Evolutionary conservation across 305 asterid species (phyloP).

Genomic region (Fraxinus ornus): DNA sequence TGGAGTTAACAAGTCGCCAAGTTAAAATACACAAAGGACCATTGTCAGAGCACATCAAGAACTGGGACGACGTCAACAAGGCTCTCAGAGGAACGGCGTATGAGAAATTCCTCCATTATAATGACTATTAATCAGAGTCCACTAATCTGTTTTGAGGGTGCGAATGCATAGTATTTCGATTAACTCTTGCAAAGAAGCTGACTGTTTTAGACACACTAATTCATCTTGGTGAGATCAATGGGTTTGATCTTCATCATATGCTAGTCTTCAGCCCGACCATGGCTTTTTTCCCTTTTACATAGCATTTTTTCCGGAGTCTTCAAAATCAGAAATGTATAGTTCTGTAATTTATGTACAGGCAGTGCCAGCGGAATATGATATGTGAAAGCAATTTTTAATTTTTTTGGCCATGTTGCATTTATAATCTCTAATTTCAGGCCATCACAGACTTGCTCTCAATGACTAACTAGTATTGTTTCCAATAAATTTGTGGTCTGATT

Average conservation of each 20-base stretch:
- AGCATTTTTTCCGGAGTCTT: neutral
- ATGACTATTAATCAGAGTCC: slow-evolving; percentile 31
- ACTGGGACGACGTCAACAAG: slow-evolving; percentile 67
- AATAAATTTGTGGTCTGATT: neutral
- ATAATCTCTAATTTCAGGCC: neutral
- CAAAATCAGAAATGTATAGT: slow-evolving; percentile 18
- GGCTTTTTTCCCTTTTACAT: neutral
- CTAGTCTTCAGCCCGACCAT: neutral
- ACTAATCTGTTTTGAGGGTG: slow-evolving; percentile 6
- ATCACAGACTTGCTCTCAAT: neutral
- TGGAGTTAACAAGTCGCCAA: slow-evolving; percentile 67
- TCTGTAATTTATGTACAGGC: slow-evolving; percentile 19
- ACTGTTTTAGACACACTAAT: neutral
- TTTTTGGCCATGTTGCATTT: neutral
- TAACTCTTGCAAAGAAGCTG: neutral
- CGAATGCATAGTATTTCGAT: slow-evolving; percentile 5
- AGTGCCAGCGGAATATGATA: slow-evolving; percentile 10
- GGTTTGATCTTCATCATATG: slow-evolving; percentile 25
- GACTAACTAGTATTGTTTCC: neutral
- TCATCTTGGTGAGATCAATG: slow-evolving; percentile 28
- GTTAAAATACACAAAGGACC: slow-evolving; percentile 87
- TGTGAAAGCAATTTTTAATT: neutral
- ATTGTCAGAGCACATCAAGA: slow-evolving; percentile 56
- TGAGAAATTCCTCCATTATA: slow-evolving; percentile 56
- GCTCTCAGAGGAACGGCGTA: slow-evolving; percentile 65